A percentile compares a stretch with the other conserved stretches of the same genome.
Evolutionary conservation across 2,329 filamentous ascomycete genomes (phyloP).

Genomic region (Trichophaea hybrida): DNA sequence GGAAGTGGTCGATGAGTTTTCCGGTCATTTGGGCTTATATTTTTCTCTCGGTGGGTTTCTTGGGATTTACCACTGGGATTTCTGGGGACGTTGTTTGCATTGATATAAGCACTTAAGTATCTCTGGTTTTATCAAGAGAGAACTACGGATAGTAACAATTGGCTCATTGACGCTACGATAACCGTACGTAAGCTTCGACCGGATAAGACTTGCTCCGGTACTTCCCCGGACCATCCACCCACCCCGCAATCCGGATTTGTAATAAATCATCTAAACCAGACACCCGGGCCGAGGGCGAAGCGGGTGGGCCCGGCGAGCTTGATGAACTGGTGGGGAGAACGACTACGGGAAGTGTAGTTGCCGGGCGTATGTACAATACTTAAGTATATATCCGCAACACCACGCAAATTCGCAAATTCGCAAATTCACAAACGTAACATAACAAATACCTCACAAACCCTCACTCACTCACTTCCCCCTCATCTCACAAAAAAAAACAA

Average conservation of each 20-base stretch:
- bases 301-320: not conserved
- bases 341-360: not conserved
- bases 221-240: not conserved
- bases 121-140: too few species aligned
- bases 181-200: not conserved
- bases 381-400: too few species aligned
- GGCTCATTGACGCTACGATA: not conserved
- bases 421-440: not conserved
- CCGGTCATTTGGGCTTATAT: not conserved
- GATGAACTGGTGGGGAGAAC: not conserved
- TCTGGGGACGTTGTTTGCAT: not conserved
- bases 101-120: too few species aligned
- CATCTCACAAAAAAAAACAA: not conserved
- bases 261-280: too few species aligned
- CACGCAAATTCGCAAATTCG: too few species aligned
- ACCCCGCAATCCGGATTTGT: too few species aligned
- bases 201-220: not conserved
- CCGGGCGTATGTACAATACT: too few species aligned
- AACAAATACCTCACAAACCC: not conserved
- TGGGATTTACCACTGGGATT: not conserved
- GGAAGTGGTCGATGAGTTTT: slow-evolving; percentile 9
- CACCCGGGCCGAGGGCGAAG: not conserved
- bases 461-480: not conserved
- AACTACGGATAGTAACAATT: not conserved
- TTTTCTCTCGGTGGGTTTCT: not conserved